Conservation (phyloP, 768 basidiomycete species). For the Russula olivacea region DNA sequence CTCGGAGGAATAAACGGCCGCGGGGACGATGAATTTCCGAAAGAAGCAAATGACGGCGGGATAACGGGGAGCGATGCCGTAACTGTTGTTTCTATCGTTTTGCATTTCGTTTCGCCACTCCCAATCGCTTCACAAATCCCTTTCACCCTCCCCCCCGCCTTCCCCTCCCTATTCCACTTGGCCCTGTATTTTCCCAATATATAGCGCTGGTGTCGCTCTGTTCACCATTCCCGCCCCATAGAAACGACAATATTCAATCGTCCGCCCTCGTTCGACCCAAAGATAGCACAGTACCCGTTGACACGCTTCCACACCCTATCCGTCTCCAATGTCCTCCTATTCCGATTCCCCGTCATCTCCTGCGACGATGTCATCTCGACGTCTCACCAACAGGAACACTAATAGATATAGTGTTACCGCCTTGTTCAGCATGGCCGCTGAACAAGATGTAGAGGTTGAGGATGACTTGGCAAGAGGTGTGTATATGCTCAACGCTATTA, state of each 20-base stretch:
- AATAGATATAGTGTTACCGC: conserved; percentile 96
- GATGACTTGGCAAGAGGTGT: conserved; percentile 91
- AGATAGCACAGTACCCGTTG: conserved; percentile 17
- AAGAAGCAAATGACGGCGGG: background rate
- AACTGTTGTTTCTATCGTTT: background rate
- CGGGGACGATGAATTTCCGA: background rate
- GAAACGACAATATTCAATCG: conserved; percentile 3
- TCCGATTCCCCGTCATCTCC: conserved; percentile 57
- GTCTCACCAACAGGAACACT: conserved; percentile 87
- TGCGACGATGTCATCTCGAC: conserved; percentile 58
- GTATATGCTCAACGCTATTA: conserved; percentile 28
- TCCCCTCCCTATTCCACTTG: conserved; percentile 26
- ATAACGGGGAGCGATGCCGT: background rate
- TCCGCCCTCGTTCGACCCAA: conserved; percentile 6
- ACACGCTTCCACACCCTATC: conserved; percentile 3
- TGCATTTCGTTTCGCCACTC: background rate
- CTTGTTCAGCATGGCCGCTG: conserved; percentile 95
- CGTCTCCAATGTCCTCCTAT: conserved; percentile 48
- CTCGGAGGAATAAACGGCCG: background rate
- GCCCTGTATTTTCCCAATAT: conserved; percentile 32
- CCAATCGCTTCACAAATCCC: background rate
- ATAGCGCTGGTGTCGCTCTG: conserved; percentile 25
- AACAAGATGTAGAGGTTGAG: conserved; percentile 97
- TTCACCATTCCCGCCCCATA: conserved; percentile 11
- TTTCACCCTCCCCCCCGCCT: conserved; percentile 13